Evolutionary conservation across 352 stramenopile species (phyloP), one percentile per base, ranked within the genome.

Genomic region (Pseudoperonospora humuli): DNA sequence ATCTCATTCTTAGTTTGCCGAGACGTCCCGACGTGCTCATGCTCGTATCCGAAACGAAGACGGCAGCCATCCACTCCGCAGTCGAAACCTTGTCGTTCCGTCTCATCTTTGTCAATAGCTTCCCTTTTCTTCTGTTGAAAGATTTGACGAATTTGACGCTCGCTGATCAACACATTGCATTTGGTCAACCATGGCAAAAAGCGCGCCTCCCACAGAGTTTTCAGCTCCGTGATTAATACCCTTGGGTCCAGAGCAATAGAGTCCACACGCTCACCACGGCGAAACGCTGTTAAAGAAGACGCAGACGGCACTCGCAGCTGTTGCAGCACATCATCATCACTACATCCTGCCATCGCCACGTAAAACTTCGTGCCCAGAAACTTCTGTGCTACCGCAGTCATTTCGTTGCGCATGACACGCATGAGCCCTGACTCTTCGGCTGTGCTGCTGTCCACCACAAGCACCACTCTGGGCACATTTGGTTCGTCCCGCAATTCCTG

Each of bases 351-450:
- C 7, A 43, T 20, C 7, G 64, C 55, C 13, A 68, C 39, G 57
- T 70, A 80, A 39, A 86, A 84, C 55, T 78, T 83, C 39, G 75
- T 72, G 20, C 71, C 75, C 24, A 79, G 13, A 45, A 67, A 82
- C 10, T 53, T 55, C 31, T 61, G 56, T 5, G 71, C 71, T 17
- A 77, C 57, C 3, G 42, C 27, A 9, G 58, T 37, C 61, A 86
- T 75, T 39, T 75, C 59, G 11, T 29, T 38, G 26, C 61, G 46
- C 53, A 85, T 70, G 18, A 47, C 55, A 18, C 34, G 44, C 20
- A 64, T 32, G 17, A 51, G 50, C 2, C 18, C 34, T 17, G 32
- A 15, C 23, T 33, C 14, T 10, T 41, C 41, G 1, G 37, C 18
- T 7, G 39, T 10, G 15, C n/a, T 34, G 18, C 45, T 46, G 14